Percentiles rank a stretch among this genome's conserved stretches.
Evolutionary conservation across 1,139 yeast genomes (phyloP).

Genomic region (Kurtzmaniella quercitrusa): DNA sequence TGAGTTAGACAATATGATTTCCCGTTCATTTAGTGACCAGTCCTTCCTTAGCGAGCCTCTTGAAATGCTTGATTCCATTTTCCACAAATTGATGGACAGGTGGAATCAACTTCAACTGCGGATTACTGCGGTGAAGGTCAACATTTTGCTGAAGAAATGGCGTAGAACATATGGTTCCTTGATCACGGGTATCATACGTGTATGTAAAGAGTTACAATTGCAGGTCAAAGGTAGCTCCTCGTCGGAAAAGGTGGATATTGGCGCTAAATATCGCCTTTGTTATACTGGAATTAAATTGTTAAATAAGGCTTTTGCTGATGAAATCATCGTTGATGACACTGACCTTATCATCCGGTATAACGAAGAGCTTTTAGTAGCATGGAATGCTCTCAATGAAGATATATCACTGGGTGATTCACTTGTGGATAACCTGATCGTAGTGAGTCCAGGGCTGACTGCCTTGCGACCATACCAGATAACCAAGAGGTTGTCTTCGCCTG

Average conservation of each 20-base stretch:
- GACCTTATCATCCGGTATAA: constrained; percentile 19
- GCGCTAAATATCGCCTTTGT: constrained; percentile 26
- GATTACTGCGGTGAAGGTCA: constrained; percentile 35
- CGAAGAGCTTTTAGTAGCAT: constrained; percentile 23
- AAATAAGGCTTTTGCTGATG: constrained; percentile 28
- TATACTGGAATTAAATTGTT: constrained; percentile 30
- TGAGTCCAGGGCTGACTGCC: background rate
- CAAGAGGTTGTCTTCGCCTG: constrained; percentile 2
- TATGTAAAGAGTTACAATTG: constrained; percentile 11
- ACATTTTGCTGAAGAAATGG: constrained; percentile 56
- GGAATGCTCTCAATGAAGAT: constrained; percentile 28
- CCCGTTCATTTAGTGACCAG: constrained; percentile 17
- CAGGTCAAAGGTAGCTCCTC: constrained; percentile 3
- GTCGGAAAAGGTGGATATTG: constrained; percentile 11
- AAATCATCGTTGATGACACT: constrained; percentile 16
- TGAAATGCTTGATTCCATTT: constrained; percentile 33
- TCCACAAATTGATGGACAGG: constrained; percentile 33
- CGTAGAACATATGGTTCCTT: constrained; percentile 43
- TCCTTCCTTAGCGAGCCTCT: constrained; percentile 26
- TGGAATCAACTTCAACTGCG: constrained; percentile 39
- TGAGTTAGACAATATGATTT: constrained; percentile 31
- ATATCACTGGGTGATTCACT: constrained; percentile 5
- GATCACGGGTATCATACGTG: constrained; percentile 32
- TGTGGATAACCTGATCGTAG: background rate
- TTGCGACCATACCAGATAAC: constrained; percentile 4